phyloP scores from a whole-genome alignment of 192 early-diverging fungal species.

The Phycomyces blakesleeanus region DNA sequence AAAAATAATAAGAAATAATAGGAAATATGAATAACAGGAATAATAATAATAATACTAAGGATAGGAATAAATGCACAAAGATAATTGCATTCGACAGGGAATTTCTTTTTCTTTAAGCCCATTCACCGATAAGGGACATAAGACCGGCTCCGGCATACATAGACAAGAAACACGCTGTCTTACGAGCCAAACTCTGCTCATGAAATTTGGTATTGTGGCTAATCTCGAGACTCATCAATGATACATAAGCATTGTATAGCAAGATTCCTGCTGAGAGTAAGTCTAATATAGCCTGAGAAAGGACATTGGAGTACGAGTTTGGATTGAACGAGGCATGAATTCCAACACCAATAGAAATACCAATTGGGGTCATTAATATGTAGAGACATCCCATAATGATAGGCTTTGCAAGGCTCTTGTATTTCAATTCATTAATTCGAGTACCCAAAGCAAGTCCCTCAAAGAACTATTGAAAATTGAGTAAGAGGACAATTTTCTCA shows the following conservation, averaged over 20 bases:
- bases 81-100: too few relatives aligned
- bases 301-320: slow-evolving; percentile 55
- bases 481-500: slow-evolving; percentile 40
- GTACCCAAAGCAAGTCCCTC: slow-evolving; percentile 48
- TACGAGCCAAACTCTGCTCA: background rate
- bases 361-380: slow-evolving; percentile 75
- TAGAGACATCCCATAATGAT: slow-evolving; percentile 51
- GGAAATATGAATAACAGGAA: too few relatives aligned
- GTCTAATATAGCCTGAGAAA: slow-evolving; percentile 68
- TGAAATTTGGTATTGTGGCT: slow-evolving; percentile 27
- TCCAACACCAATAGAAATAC: slow-evolving; percentile 77
- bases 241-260: slow-evolving; percentile 72
- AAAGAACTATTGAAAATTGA: slow-evolving; percentile 41
- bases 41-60: too few relatives aligned
- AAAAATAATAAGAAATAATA: too few relatives aligned
- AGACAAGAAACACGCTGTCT: slow-evolving; percentile 18
- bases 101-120: slow-evolving; percentile 18
- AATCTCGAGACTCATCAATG: slow-evolving; percentile 57
- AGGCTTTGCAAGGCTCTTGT: slow-evolving; percentile 25
- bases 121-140: slow-evolving; percentile 32
- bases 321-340: slow-evolving; percentile 60
- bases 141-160: slow-evolving; percentile 34
- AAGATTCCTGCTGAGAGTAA: slow-evolving; percentile 79
- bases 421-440: slow-evolving; percentile 36
- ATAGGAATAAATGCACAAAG: too few relatives aligned